A percentile compares a stretch with the other conserved stretches of the same genome.
Conservation (phyloP, 495 filamentous ascomycete species). For the Neurospora sp. region DNA sequence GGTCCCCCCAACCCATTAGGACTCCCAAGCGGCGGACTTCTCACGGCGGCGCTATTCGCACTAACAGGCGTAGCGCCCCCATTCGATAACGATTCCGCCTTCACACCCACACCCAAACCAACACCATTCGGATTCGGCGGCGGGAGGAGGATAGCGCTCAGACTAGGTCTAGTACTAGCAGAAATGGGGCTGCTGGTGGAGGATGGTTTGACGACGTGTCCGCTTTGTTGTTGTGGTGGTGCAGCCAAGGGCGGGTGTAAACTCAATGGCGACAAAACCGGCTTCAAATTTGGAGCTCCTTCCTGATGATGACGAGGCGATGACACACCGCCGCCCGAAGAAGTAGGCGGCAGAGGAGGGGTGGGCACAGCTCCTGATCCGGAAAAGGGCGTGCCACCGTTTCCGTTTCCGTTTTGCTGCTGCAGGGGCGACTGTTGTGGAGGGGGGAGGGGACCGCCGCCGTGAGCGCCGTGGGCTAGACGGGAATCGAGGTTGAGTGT, state of each 20-base stretch:
- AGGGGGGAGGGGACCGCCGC: conserved; percentile 6
- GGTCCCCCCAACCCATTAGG: neutral
- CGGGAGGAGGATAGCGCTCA: neutral
- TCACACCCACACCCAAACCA: too few species aligned
- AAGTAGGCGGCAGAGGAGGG: neutral
- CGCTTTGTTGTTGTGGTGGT: neutral
- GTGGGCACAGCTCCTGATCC: neutral
- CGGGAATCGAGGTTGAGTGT: neutral
- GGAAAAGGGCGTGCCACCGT: neutral
- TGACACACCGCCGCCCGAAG: neutral
- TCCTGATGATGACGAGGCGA: neutral
- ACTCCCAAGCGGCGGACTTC: neutral
- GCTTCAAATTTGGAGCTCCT: neutral
- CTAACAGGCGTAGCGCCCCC: neutral
- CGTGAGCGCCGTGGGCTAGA: neutral
- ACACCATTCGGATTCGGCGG: neutral
- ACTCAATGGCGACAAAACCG: neutral
- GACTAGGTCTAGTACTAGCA: neutral
- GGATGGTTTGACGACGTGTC: neutral
- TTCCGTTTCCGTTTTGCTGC: neutral
- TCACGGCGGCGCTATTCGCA: neutral
- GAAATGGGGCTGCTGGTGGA: neutral
- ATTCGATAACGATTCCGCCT: neutral
- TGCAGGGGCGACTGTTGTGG: neutral
- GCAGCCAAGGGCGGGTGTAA: neutral